Evolutionary conservation across 2,329 filamentous ascomycete genomes (phyloP).

Genomic region (Chrysoporthe puriensis): DNA sequence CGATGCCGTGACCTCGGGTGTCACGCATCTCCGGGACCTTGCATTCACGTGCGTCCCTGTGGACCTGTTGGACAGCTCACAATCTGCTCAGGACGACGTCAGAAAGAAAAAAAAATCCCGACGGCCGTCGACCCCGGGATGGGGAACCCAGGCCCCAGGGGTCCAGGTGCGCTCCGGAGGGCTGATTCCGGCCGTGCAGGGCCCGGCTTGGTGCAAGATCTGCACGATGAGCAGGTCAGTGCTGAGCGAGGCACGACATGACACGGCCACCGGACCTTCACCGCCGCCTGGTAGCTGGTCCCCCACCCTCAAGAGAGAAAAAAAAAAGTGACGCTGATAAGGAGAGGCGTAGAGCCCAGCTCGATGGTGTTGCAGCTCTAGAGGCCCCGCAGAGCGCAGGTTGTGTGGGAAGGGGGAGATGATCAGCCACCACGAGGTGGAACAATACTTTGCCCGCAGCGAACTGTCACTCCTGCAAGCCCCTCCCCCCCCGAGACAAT

Average conservation of each 20-base stretch:
- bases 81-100: not conserved
- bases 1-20: slow-evolving; percentile 16
- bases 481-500: too few relatives aligned
- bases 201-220: too few relatives aligned
- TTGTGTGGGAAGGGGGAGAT: not conserved
- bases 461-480: not conserved
- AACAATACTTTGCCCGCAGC: not conserved
- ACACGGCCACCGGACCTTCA: too few relatives aligned
- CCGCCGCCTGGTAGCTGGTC: too few relatives aligned
- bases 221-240: too few relatives aligned
- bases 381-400: not conserved
- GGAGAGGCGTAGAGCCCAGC: not conserved
- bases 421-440: not conserved
- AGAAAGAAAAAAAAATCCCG: not conserved
- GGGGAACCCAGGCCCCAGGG: not conserved
- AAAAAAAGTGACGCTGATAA: too few relatives aligned
- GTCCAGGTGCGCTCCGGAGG: not conserved
- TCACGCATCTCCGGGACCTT: slow-evolving; percentile 27
- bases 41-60: slow-evolving; percentile 20
- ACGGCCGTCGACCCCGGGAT: not conserved
- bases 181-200: too few relatives aligned
- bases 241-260: too few relatives aligned
- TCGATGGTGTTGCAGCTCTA: not conserved
- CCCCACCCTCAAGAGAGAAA: too few relatives aligned
- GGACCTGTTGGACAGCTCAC: not conserved